A percentile compares a stretch with the other conserved stretches of the same genome.
Evolutionary conservation across 768 basidiomycete genomes (phyloP).

Genomic region (Tremella mesenterica): DNA sequence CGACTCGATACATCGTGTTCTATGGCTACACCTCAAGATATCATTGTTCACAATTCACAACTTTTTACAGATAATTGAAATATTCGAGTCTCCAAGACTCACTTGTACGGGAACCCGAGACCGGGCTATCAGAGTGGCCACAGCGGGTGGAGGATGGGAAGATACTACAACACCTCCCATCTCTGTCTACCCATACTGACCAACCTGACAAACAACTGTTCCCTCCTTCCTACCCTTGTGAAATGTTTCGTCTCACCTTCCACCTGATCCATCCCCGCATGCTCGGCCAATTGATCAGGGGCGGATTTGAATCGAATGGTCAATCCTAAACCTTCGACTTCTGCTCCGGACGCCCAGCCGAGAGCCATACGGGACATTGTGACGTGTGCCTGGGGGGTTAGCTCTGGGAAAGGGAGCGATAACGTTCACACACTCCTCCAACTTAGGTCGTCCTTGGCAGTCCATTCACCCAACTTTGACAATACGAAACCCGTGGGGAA

Average conservation of each 20-base stretch:
- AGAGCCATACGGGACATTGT: conserved; percentile 45
- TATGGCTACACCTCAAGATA: too few species aligned
- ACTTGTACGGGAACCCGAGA: too few species aligned
- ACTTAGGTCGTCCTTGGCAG: too few species aligned
- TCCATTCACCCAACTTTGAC: too few species aligned
- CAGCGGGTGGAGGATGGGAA: too few species aligned
- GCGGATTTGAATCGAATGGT: conserved; percentile 43
- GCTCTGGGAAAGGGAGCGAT: background rate
- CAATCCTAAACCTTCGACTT: conserved; percentile 45
- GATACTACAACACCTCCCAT: conserved; percentile 45
- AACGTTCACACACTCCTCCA: too few species aligned
- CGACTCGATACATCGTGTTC: too few species aligned
- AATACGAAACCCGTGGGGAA: too few species aligned
- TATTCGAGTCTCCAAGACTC: too few species aligned
- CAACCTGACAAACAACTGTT: conserved; percentile 45
- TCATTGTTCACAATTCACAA: too few species aligned
- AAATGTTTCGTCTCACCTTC: conserved; percentile 42
- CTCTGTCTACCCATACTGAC: conserved; percentile 43
- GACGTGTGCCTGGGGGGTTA: conserved; percentile 38
- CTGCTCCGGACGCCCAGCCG: conserved; percentile 45
- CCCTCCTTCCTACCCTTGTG: conserved; percentile 44
- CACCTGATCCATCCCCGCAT: conserved; percentile 21
- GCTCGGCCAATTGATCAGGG: conserved; percentile 19
- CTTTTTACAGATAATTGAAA: too few species aligned
- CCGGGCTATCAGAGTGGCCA: too few species aligned